Evolutionary conservation across 176 grass and related monocot species (phyloP), one percentile per base, ranked within the genome.

Genomic region (Oryza brachyantha): DNA sequence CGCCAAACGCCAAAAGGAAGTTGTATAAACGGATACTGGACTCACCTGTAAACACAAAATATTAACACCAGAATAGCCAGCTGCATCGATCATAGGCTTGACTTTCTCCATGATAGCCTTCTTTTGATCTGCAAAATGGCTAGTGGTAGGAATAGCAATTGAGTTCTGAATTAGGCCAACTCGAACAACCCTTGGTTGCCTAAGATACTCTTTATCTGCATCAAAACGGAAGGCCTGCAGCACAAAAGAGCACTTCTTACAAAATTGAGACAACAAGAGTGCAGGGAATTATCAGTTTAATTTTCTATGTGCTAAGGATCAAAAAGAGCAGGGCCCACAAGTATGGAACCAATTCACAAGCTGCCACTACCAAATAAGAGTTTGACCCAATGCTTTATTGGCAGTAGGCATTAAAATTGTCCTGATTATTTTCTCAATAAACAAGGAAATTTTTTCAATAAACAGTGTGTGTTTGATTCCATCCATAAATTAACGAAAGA

Each of bases 121-220:
- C 68, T 95, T 99, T 77, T 99, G 96, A 46, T 99, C 96, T 50
- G 84, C 50, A 91, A 92, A 88, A 74, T 91, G 90, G 66, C 45
- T 48, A 70, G 92, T 93, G 24, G 92, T 99, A 34, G 96, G 88
- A 83, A 89, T 48, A 46, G 66, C 73, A 83, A 99, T 99, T 70
- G 96, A 93, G 37, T 99, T 99, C 81, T 99, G 96, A 85, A 95
- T 86, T 37, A 99, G 86, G 61, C 96, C 92, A 76, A 99, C 96
- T 64, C 96, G 81, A 73, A 93, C 84, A 77, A 91, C 77, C 75
- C 72, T 76, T 52, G 65, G 85, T 61, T 91, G 69, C 61, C 96
- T 88, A 16, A 92, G 66, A 37, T 86, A 57, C 81, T 95, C 96
- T 84, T 89, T 89, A 81, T 91, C 96, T 68, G 90, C 96, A 63